A percentile compares a stretch with the other conserved stretches of the same genome.
These are phyloP conservation scores for Begonia peltatifolia DNA, from an alignment of 306 rosid species.

Conservation along the genomic window DNA sequence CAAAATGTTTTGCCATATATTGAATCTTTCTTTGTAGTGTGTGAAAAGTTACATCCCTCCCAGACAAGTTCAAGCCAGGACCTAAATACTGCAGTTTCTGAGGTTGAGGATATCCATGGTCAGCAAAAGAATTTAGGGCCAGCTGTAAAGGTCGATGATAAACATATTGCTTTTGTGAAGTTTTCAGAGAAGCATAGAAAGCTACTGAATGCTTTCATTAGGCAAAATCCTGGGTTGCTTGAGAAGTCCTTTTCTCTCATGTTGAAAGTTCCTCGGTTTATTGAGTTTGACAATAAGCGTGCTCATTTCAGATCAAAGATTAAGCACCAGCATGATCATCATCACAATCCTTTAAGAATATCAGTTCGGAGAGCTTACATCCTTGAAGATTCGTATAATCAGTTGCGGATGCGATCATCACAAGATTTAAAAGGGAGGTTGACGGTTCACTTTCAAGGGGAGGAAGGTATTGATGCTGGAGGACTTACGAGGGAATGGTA, in stretches of 20 bases:
- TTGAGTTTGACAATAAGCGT: conserved; percentile 93
- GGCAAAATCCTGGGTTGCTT: conserved; percentile 92
- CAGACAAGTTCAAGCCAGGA: conserved; percentile 56
- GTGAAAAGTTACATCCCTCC: conserved; percentile 88
- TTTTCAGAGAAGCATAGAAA: conserved; percentile 96
- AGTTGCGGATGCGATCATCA: conserved; percentile 80
- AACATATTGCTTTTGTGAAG: conserved; percentile 60
- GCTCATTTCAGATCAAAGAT: conserved; percentile 89
- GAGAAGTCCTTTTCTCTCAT: conserved; percentile 85
- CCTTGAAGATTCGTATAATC: conserved; percentile 93
- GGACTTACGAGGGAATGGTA: conserved; percentile 99
- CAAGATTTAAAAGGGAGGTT: conserved; percentile 85
- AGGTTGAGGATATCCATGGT: conserved; percentile 52
- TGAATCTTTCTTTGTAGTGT: conserved; percentile 87
- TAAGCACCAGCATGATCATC: conserved; percentile 91
- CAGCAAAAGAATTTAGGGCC: conserved; percentile 44
- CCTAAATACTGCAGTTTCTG: conserved; percentile 44
- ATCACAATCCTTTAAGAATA: conserved; percentile 81
- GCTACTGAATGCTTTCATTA: conserved; percentile 76
- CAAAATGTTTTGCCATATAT: conserved; percentile 87
- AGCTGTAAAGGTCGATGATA: conserved; percentile 58
- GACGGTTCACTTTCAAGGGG: conserved; percentile 98
- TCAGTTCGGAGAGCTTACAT: conserved; percentile 93
- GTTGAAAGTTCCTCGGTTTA: conserved; percentile 83
- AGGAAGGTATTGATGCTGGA: conserved; percentile 98